These are phyloP conservation scores for Podila minutissima DNA, from an alignment of 192 early-diverging fungal genomes.

Conservation along the genomic window DNA sequence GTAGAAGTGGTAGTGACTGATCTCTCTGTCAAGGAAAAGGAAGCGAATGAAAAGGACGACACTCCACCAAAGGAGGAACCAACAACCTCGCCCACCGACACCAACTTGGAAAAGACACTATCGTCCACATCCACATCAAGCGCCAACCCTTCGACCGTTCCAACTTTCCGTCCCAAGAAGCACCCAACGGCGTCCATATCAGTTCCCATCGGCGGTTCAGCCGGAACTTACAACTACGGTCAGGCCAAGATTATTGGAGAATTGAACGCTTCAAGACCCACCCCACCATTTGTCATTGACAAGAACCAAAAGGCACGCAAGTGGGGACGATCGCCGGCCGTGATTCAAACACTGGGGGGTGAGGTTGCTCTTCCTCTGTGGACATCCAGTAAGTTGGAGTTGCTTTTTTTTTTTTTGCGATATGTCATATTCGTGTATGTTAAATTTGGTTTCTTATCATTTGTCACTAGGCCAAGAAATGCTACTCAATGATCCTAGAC, in stretches of 20 bases:
- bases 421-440: not conserved
- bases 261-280: not conserved
- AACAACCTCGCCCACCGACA: not conserved
- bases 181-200: not conserved
- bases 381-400: slow-evolving; percentile 30
- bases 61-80: not conserved
- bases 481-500: slow-evolving; percentile 41
- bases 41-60: not conserved
- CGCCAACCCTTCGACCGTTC: not conserved
- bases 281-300: slow-evolving; percentile 32
- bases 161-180: not conserved
- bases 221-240: not conserved
- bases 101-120: not conserved
- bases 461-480: slow-evolving; percentile 42
- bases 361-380: slow-evolving; percentile 32
- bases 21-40: slow-evolving; percentile 1
- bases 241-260: slow-evolving; percentile 15
- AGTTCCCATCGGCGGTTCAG: not conserved
- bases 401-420: too few relatives aligned
- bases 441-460: not conserved
- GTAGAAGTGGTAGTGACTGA: not conserved
- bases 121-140: not conserved
- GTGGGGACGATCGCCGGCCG: slow-evolving; percentile 20
- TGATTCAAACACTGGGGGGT: slow-evolving; percentile 37
- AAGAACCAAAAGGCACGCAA: slow-evolving; percentile 37